Base-by-base conservation (phyloP, 805 yeast species). In the Pichia phayaonensis region DNA sequence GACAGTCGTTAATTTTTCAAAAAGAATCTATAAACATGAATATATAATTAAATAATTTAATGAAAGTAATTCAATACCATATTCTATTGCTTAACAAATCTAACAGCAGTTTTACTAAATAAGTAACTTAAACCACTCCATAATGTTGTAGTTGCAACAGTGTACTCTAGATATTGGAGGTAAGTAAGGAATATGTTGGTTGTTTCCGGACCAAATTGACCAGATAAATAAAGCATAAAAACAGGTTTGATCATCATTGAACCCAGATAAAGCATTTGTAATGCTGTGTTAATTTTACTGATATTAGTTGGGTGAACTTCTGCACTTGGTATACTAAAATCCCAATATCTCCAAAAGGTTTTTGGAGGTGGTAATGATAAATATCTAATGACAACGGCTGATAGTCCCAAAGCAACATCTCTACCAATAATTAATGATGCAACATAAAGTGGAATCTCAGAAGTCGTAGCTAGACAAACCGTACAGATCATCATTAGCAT, bases 191-290 rank as follows among this genome's bases (percentile, higher is more conserved):
- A 42, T 51, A 59, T 29, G 23, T 43, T 46, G 42, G 64, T 53
- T 3, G 56, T 44, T 55, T 56, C 54, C 40, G 43, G 6, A 40
- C 64, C 63, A 47, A 70, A 59, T 8, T 55, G 54, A 5, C 61
- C 58, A 1, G 70, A 63, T 11, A 76, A 53, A 13, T 72, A 65
- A 1, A 68, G 58, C 38, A 69, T 42, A 18, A 75, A 49, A 1
- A 78, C 81, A 0, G 86, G 86, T 48, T 75, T 72, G 18, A 77
- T 67, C 48, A 85, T 79, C 48, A 80, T 76, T 16, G 74, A 61
- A 0, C 85, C 96, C 42, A 94, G 76, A 59, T 90, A 90, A 2
- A 86, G 63, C 97, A 94, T 92, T 65, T 94, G 99, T 54, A 94
- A 75, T 1, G 83, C 88, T 0, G 99, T 94, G 69, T 94, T 94